phyloP scores from a whole-genome alignment of 2,329 filamentous ascomycete genomes.

The Fusarium circinatum region DNA sequence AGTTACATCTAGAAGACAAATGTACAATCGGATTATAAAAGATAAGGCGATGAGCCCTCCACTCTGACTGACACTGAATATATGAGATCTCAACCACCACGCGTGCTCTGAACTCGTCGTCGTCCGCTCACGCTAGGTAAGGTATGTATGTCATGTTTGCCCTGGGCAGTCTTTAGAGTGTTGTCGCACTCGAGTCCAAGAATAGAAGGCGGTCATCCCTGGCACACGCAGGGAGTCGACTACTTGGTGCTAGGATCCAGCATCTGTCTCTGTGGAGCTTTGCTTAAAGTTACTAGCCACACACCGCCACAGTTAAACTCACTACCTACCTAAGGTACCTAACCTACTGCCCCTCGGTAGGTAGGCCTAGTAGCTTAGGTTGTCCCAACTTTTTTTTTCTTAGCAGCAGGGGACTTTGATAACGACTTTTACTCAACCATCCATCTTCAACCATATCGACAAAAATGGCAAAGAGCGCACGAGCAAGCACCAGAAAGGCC shows the following conservation, averaged over 20 bases:
- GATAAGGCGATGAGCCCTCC: not conserved
- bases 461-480: conserved; percentile 86
- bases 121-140: conserved; percentile 30
- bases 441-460: conserved; percentile 28
- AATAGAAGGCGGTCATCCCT: conserved; percentile 39
- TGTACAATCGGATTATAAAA: not conserved
- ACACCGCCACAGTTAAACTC: conserved; percentile 22
- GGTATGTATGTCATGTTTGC: conserved; percentile 42
- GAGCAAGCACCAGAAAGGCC: conserved; percentile 81
- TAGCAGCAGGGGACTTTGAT: conserved; percentile 26
- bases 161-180: conserved; percentile 9
- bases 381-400: conserved; percentile 43
- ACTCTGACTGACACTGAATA: not conserved
- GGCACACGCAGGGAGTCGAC: conserved; percentile 26
- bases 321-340: not conserved
- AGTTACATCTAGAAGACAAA: not conserved
- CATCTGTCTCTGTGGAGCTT: not conserved
- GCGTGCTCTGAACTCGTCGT: conserved; percentile 19
- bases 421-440: conserved; percentile 22
- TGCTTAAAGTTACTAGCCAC: conserved; percentile 21
- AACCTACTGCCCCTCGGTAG: conserved; percentile 2
- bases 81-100: conserved; percentile 25
- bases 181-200: conserved; percentile 10
- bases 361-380: too few relatives aligned
- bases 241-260: not conserved